Percentiles rank a stretch among this genome's conserved stretches.
Evolutionary conservation across 805 yeast genomes (phyloP).

Genomic region (Candida easanensis): DNA sequence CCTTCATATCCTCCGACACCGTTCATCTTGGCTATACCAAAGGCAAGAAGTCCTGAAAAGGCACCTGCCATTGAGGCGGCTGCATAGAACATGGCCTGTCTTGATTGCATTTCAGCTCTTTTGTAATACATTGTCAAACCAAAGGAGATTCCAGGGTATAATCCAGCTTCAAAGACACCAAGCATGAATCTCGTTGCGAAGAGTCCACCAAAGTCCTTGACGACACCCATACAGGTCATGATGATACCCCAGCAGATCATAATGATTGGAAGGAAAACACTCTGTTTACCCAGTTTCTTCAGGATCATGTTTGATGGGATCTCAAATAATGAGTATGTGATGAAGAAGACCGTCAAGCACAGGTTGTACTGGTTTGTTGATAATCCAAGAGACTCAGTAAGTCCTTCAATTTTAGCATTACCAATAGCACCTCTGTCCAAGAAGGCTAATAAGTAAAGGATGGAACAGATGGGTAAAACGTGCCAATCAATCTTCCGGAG

Average conservation of each 20-base stretch:
- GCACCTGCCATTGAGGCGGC: constrained; percentile 26
- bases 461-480: constrained; percentile 18
- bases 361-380: constrained; percentile 12
- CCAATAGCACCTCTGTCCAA: constrained; percentile 21
- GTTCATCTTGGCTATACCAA: constrained; percentile 14
- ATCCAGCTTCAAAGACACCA: constrained; percentile 23
- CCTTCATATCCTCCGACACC: constrained; percentile 17
- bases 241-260: constrained; percentile 17
- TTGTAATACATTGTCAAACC: constrained; percentile 27
- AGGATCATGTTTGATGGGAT: constrained; percentile 19
- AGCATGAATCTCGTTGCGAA: constrained; percentile 16
- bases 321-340: constrained; percentile 20
- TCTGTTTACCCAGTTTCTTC: constrained; percentile 18
- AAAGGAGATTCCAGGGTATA: constrained; percentile 19
- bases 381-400: constrained; percentile 6
- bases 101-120: constrained; percentile 23
- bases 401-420: constrained; percentile 11
- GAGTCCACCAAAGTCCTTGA: constrained; percentile 13
- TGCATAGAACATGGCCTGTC: constrained; percentile 26
- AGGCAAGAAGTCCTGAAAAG: constrained; percentile 26
- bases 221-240: constrained; percentile 21
- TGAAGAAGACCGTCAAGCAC: constrained; percentile 17
- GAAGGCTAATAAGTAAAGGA: constrained; percentile 16
- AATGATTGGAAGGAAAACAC: constrained; percentile 14
- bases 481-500: constrained; percentile 16